These are phyloP conservation scores for Trichophyton rubrum DNA, from an alignment of 2,329 filamentous ascomycete genomes.

Conservation along the genomic window DNA sequence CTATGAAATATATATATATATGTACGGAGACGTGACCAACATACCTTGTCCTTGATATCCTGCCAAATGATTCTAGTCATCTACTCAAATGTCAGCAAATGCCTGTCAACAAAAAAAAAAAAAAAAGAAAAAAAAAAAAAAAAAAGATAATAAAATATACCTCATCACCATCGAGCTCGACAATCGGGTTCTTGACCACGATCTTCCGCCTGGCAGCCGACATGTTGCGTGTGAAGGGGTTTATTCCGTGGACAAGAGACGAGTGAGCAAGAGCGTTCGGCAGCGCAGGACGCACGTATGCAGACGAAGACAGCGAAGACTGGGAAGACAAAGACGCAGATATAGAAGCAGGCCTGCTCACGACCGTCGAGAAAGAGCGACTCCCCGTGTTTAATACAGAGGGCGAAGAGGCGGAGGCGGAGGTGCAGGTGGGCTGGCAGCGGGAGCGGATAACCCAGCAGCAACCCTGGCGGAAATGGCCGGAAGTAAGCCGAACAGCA, in stretches of 20 bases:
- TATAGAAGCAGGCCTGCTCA: not conserved
- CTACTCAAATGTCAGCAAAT: constrained; percentile 31
- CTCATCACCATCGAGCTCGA: constrained; percentile 84
- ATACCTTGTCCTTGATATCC: constrained; percentile 87
- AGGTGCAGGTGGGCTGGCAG: constrained; percentile 10
- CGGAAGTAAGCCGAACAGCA: constrained; percentile 30
- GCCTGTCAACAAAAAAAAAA: not conserved
- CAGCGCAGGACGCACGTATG: constrained; percentile 17
- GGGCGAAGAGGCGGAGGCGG: not conserved
- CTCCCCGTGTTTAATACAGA: not conserved
- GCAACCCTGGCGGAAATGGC: constrained; percentile 24
- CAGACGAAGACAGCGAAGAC: constrained; percentile 19
- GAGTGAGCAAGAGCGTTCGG: constrained; percentile 11
- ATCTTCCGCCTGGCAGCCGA: constrained; percentile 58
- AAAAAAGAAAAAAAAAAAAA: no score
- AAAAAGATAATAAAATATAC: constrained; percentile 17
- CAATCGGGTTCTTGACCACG: constrained; percentile 98
- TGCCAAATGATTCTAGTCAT: constrained; percentile 99
- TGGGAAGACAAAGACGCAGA: constrained; percentile 15
- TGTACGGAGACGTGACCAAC: constrained; percentile 15
- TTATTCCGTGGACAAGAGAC: constrained; percentile 1
- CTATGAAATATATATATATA: constrained; percentile 8
- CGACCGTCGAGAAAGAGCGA: constrained; percentile 11
- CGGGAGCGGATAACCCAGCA: constrained; percentile 14
- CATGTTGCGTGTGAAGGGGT: constrained; percentile 33